A percentile compares a stretch with the other conserved stretches of the same genome.
These are phyloP conservation scores for Gymnopilus dilepis DNA, from an alignment of 768 basidiomycete species.

Conservation along the genomic window DNA sequence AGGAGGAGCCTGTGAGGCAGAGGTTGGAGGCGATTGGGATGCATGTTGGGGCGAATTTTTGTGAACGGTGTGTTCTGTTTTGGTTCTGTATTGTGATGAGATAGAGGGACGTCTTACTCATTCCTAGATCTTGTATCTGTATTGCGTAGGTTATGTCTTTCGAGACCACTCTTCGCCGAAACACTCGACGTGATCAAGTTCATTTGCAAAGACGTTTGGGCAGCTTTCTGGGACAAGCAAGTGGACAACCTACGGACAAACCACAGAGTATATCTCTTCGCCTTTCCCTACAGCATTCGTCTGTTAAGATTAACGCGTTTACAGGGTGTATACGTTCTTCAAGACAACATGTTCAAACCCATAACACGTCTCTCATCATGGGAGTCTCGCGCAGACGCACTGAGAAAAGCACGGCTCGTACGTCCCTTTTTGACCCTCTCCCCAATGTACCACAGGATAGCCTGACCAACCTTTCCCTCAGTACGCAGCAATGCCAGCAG, in stretches of 20 bases:
- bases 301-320: neutral
- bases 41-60: constrained; percentile 86
- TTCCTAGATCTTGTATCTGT: constrained; percentile 4
- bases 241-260: constrained; percentile 96
- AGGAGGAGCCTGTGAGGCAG: constrained; percentile 71
- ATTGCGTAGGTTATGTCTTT: constrained; percentile 68
- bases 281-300: neutral
- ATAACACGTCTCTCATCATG: constrained; percentile 82
- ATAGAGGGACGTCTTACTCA: constrained; percentile 1
- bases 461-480: constrained; percentile 39
- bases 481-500: constrained; percentile 85
- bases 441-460: neutral
- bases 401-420: constrained; percentile 75
- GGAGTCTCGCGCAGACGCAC: constrained; percentile 75
- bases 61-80: constrained; percentile 70
- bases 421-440: neutral
- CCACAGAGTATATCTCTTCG: constrained; percentile 69
- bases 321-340: constrained; percentile 92
- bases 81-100: neutral
- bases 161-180: constrained; percentile 76
- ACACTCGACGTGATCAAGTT: constrained; percentile 94
- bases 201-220: constrained; percentile 96
- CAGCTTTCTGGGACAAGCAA: constrained; percentile 90
- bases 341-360: constrained; percentile 90
- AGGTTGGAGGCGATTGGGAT: constrained; percentile 84